A percentile compares a stretch with the other conserved stretches of the same genome.
phyloP scores from a whole-genome alignment of 176 grass and related monocot species.

The Calamus simplicifolius region DNA sequence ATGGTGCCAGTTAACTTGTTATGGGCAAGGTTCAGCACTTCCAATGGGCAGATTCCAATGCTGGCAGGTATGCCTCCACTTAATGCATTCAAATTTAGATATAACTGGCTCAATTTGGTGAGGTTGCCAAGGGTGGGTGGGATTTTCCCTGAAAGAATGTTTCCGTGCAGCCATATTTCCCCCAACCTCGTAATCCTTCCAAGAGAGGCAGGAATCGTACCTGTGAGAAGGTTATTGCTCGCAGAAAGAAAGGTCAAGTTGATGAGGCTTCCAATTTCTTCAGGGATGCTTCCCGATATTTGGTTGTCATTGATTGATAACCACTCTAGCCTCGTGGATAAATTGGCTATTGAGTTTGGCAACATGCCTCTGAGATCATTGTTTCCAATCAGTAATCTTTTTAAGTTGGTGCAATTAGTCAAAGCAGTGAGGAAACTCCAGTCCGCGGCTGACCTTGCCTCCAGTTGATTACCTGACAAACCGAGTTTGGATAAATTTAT shows the following conservation, averaged over 20 bases:
- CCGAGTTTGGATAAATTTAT: background rate
- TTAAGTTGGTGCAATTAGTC: conserved; percentile 21
- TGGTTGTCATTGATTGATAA: background rate
- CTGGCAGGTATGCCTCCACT: conserved; percentile 17
- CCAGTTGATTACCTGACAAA: background rate
- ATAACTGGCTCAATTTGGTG: conserved; percentile 11
- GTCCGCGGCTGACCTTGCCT: conserved; percentile 11
- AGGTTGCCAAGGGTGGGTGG: conserved; percentile 23
- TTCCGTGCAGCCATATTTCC: background rate
- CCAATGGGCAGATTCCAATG: conserved; percentile 18
- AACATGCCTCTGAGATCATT: conserved; percentile 13
- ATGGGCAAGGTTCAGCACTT: conserved; percentile 3
- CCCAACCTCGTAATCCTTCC: background rate
- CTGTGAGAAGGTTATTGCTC: conserved; percentile 1
- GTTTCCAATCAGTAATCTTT: background rate
- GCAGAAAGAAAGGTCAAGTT: conserved; percentile 4
- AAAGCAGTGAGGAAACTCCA: conserved; percentile 26
- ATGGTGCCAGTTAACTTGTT: conserved; percentile 15
- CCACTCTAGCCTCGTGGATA: conserved; percentile 5
- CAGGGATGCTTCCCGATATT: conserved; percentile 18
- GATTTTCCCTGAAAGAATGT: conserved; percentile 1
- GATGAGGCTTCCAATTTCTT: conserved; percentile 17
- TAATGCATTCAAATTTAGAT: conserved; percentile 10
- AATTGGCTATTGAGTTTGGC: conserved; percentile 17
- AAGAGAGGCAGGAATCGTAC: conserved; percentile 25